Evolutionary conservation across 257 asterid species (phyloP).

Genomic region (Solanum etuberosum): DNA sequence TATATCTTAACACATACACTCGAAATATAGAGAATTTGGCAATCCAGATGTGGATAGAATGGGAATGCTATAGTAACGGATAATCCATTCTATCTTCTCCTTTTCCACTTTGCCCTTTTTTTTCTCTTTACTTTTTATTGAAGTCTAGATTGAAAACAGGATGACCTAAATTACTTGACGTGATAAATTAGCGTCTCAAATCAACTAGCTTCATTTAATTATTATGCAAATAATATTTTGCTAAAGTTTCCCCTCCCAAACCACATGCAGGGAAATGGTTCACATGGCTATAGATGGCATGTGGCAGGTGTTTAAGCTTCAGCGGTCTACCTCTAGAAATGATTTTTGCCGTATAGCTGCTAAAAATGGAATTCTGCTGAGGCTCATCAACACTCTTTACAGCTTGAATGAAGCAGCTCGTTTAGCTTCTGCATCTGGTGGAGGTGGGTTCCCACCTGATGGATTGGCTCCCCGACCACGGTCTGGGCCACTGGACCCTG

Average conservation of each 20-base stretch:
- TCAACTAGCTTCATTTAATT: background rate
- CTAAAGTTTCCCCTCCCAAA: background rate
- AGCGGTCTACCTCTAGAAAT: conserved; percentile 80
- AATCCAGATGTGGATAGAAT: background rate
- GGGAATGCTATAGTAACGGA: background rate
- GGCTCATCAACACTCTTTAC: conserved; percentile 89
- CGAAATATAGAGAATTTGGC: background rate
- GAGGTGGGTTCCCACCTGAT: conserved; percentile 65
- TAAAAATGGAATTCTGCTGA: conserved; percentile 78
- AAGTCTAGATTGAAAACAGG: background rate
- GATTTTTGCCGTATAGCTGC: conserved; percentile 95
- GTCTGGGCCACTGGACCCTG: conserved; percentile 66
- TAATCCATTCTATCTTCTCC: background rate
- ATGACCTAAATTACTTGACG: background rate
- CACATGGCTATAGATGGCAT: conserved; percentile 99
- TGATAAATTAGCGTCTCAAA: background rate
- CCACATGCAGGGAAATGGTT: conserved; percentile 84
- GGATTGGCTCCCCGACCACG: conserved; percentile 56
- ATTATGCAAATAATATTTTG: background rate
- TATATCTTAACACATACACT: background rate
- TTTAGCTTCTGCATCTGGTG: conserved; percentile 61
- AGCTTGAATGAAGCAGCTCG: conserved; percentile 95
- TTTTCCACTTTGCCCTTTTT: background rate
- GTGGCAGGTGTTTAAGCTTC: conserved; percentile 99
- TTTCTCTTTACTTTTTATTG: background rate